Evolutionary conservation across 2,329 filamentous ascomycete genomes (phyloP).

Genomic region (Diaporthe destruens): DNA sequence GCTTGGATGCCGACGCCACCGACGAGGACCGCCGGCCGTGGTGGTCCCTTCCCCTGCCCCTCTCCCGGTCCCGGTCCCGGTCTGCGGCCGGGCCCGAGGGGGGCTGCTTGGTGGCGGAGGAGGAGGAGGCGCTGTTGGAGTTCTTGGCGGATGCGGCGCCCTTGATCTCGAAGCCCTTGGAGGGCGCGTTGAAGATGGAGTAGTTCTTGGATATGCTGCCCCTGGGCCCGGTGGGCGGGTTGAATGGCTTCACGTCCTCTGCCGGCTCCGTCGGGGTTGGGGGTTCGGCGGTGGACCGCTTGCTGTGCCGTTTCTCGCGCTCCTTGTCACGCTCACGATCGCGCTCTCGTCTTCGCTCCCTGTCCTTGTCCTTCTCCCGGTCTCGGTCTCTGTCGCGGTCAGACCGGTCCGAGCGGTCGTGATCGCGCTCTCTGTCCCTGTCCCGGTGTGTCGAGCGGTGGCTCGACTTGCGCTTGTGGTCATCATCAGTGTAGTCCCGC

Average conservation of each 20-base stretch:
- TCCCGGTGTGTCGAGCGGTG: constrained; percentile 36
- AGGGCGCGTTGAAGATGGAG: constrained; percentile 39
- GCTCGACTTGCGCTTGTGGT: constrained; percentile 42
- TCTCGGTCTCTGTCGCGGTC: constrained; percentile 43
- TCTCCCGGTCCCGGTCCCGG: constrained; percentile 13
- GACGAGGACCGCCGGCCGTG: constrained; percentile 54
- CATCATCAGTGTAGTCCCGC: constrained; percentile 43
- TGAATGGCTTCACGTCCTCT: constrained; percentile 57
- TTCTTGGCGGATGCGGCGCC: constrained; percentile 44
- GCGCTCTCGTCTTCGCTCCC: constrained; percentile 53
- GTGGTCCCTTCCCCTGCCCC: constrained; percentile 19
- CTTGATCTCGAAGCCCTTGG: constrained; percentile 55
- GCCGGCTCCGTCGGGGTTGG: constrained; percentile 49
- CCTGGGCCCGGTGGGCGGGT: constrained; percentile 58
- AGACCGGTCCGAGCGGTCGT: constrained; percentile 39
- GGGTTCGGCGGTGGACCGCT: constrained; percentile 47
- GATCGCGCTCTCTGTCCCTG: constrained; percentile 37
- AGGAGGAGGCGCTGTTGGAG: constrained; percentile 18
- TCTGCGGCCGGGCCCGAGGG: constrained; percentile 41
- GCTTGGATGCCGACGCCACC: constrained; percentile 46
- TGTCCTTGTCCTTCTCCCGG: constrained; percentile 53
- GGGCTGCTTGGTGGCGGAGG: constrained; percentile 43
- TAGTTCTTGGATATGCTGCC: constrained; percentile 43
- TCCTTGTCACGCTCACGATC: constrained; percentile 50
- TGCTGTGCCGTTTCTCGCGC: constrained; percentile 53